A percentile compares a stretch with the other conserved stretches of the same genome.
Conservation (phyloP, 2,329 filamentous ascomycete genomes). For the Diplodia intermedia region DNA sequence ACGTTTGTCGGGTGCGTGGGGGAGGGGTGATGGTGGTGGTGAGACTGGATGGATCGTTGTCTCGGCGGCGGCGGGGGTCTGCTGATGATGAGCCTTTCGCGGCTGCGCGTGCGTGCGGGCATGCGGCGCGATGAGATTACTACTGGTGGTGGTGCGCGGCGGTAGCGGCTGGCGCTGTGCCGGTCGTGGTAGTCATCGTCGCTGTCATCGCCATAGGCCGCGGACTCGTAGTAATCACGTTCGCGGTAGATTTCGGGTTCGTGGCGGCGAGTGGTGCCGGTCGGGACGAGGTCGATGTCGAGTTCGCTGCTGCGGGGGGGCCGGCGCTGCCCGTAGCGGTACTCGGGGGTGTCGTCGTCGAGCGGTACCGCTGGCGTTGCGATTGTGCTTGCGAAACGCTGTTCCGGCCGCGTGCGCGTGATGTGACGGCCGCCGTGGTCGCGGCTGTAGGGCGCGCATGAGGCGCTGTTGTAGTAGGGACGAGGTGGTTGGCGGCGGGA, state of each 20-base stretch:
- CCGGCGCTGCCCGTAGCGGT: background rate
- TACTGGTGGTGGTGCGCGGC: too few species aligned
- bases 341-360: background rate
- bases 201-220: too few species aligned
- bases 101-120: too few species aligned
- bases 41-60: too few species aligned
- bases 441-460: background rate
- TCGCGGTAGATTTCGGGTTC: background rate
- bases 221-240: too few species aligned
- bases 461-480: background rate
- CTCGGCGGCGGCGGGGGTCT: too few species aligned
- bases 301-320: background rate
- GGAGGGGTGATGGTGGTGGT: too few species aligned
- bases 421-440: background rate
- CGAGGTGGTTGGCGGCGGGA: background rate
- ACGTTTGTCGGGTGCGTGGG: too few species aligned
- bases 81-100: too few species aligned
- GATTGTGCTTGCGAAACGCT: background rate
- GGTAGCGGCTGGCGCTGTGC: too few species aligned
- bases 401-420: slow-evolving; percentile 21
- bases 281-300: background rate
- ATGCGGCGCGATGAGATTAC: too few species aligned
- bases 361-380: background rate
- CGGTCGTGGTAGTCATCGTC: too few species aligned
- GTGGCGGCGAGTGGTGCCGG: background rate